Base-by-base conservation (phyloP, 768 basidiomycete species). In the Hygrocybe punicea region DNA sequence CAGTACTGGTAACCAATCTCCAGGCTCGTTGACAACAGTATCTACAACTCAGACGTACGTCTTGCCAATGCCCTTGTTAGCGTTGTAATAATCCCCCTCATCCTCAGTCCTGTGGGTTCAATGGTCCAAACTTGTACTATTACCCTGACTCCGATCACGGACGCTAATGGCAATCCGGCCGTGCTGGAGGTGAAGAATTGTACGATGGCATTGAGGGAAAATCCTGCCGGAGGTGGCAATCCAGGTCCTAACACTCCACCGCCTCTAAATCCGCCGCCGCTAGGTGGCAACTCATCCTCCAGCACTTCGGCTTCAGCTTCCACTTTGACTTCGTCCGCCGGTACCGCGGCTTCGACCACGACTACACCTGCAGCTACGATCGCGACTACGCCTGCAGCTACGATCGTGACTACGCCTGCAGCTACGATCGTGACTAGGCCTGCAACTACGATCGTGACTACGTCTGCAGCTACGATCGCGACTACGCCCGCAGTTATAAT, bases 41-140 rank as follows among this genome's bases (percentile, higher is more conserved):
- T 68, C 73, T 23, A 78, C 73, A 33, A 74, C 75, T 55, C 65
- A 76, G 63, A 80, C 78, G 82, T 84, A 71, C 69, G 82, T 62
- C 49, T 50, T 40, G 25, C 39, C 53, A 51, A 59, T 53, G 11
- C 34, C 63, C 59, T 47, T 33, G 21, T 24, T 16, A 6, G 5
- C 17, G 9, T 9, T 17, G 54, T 62, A 51, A 64, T 29, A 51
- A 24, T 17, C 33, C 54, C 40, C 23, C n/a, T 24, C 21, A 29
- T 17, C 16, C 35, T n/a, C 58, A 85, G 84, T 52, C 56, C 76
- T 45, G 71, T 76, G 55, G 85, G 85, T 16, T 67, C 69, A 25
- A 71, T 84, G 68, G 81, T 74, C 40, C 75, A 84, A 71, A 83
- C 78, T n/a, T 88, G 86, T 65, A 73, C 78, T 9, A 71, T 84